Conservation (phyloP, 2,329 filamentous ascomycete genomes). For the Fusarium luffae region DNA sequence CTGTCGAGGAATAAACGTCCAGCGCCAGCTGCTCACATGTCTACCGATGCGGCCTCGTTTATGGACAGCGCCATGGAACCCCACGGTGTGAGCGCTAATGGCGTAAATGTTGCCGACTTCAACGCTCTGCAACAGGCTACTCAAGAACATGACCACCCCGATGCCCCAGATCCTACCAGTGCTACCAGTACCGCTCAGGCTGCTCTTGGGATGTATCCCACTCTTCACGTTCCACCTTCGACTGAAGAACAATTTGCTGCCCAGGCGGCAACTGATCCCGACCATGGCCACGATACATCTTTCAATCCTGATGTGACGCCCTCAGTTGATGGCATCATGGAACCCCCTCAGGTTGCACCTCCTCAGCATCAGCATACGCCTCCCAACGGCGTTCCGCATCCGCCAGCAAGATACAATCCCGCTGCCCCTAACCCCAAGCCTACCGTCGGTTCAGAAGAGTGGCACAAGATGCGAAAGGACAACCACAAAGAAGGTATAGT, state of each 20-base stretch:
- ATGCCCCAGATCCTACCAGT: constrained; percentile 61
- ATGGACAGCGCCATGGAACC: constrained; percentile 65
- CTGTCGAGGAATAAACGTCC: constrained; percentile 63
- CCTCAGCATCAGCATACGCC: constrained; percentile 49
- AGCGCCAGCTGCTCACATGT: constrained; percentile 58
- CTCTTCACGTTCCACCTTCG: constrained; percentile 66
- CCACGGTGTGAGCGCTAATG: constrained; percentile 53
- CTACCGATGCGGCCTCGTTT: constrained; percentile 62
- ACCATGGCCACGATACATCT: constrained; percentile 49
- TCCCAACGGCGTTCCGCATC: constrained; percentile 55
- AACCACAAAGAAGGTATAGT: constrained; percentile 96
- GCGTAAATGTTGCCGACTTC: constrained; percentile 65
- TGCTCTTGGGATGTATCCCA: constrained; percentile 69
- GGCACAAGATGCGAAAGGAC: constrained; percentile 96
- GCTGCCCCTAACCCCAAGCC: constrained; percentile 72
- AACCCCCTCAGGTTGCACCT: constrained; percentile 38
- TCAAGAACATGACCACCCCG: constrained; percentile 57
- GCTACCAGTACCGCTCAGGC: constrained; percentile 70
- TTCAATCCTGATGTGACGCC: constrained; percentile 51
- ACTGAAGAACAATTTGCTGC: constrained; percentile 70
- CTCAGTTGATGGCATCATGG: constrained; percentile 47
- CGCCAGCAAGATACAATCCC: constrained; percentile 50
- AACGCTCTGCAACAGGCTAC: constrained; percentile 67
- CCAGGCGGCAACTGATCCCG: constrained; percentile 55
- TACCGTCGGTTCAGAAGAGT: constrained; percentile 94